Conservation (phyloP, 1,139 yeast genomes). For the Lodderomyces metapsilosis region DNA sequence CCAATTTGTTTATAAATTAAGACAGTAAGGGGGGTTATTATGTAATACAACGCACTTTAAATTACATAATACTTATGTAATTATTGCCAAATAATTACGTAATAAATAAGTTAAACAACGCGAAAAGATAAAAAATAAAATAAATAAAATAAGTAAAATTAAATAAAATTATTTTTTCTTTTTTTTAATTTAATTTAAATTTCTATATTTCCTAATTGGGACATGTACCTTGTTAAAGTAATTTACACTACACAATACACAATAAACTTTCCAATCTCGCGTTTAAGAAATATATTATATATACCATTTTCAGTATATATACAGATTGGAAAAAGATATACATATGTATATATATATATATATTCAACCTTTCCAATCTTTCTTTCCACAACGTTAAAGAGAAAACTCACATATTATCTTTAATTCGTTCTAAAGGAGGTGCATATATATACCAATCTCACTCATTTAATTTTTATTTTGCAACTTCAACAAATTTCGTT, state of each 20-base stretch:
- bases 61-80: background rate
- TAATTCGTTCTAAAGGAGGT: background rate
- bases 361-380: background rate
- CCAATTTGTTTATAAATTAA: background rate
- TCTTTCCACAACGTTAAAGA: background rate
- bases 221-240: conserved; percentile 11
- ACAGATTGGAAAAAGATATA: background rate
- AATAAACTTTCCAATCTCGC: background rate
- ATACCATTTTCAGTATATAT: background rate
- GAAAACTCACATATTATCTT: background rate
- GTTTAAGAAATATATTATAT: background rate
- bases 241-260: no score
- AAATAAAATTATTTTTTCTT: background rate
- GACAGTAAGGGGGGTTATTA: background rate
- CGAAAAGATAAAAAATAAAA: background rate
- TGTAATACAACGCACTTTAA: background rate
- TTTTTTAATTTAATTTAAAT: background rate
- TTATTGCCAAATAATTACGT: background rate
- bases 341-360: background rate
- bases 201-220: conserved; percentile 12
- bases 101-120: background rate
- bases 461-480: no score
- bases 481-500: no score
- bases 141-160: background rate
- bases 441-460: no score